Conservation (phyloP, 345 rosid genomes). For the Draba incana region DNA sequence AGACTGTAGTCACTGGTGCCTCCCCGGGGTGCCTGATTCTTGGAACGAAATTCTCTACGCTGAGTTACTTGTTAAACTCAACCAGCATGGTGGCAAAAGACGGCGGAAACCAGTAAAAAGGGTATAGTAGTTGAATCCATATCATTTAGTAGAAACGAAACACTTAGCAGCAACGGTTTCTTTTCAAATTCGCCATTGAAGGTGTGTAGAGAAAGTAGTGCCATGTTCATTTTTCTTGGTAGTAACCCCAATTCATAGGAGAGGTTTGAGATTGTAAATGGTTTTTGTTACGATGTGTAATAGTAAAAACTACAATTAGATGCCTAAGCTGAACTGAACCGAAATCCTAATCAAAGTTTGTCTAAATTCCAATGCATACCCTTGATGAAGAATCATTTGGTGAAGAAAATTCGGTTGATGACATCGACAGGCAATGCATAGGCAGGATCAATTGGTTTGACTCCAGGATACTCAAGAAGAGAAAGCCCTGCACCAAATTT, state of each 20-base stretch:
- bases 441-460: conserved; percentile 88
- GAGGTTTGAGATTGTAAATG: conserved; percentile 29
- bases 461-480: conserved; percentile 81
- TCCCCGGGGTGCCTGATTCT: conserved; percentile 91
- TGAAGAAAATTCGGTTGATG: conserved; percentile 55
- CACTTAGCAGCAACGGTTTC: background rate
- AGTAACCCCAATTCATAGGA: conserved; percentile 20
- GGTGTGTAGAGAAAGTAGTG: conserved; percentile 2
- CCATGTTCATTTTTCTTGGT: conserved; percentile 1
- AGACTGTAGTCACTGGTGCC: conserved; percentile 99
- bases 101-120: conserved; percentile 26
- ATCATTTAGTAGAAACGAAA: background rate
- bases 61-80: conserved; percentile 61
- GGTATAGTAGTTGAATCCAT: conserved; percentile 3
- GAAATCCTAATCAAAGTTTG: background rate
- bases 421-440: conserved; percentile 88
- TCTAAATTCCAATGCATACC: background rate
- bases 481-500: conserved; percentile 68
- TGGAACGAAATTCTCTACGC: conserved; percentile 94
- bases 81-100: conserved; percentile 26
- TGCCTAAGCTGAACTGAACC: background rate
- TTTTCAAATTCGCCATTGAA: conserved; percentile 12
- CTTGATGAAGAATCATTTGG: conserved; percentile 36
- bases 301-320: background rate
- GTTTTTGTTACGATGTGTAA: background rate